phyloP scores from a whole-genome alignment of 108 stramenopile genomes.

The Schizochytrium sp. region DNA sequence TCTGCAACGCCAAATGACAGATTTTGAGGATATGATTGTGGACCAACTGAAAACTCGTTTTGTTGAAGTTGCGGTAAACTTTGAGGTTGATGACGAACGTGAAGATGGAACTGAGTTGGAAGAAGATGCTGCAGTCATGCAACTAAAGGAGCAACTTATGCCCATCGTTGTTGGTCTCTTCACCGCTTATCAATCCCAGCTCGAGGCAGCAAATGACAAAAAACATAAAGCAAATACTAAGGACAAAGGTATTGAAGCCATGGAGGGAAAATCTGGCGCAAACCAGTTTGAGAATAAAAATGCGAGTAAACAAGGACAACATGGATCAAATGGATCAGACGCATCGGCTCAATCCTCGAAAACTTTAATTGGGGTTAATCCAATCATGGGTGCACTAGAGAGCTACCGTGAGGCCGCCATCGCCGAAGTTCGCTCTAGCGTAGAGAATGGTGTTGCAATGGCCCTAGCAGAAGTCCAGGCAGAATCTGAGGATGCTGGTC shows the following conservation, averaged over 20 bases:
- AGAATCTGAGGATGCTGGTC: neutral
- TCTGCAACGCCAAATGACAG: conserved; percentile 45
- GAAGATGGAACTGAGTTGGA: conserved; percentile 5
- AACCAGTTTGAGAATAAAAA: too few species aligned
- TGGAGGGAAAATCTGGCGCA: too few species aligned
- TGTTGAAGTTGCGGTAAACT: conserved; percentile 23
- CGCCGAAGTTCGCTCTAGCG: conserved; percentile 28
- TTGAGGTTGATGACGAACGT: neutral
- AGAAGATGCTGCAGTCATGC: neutral
- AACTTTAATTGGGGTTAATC: neutral
- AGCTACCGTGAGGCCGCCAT: conserved; percentile 2
- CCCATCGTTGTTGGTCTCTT: conserved; percentile 14
- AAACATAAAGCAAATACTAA: too few species aligned
- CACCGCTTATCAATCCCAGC: conserved; percentile 1
- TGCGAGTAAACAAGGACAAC: too few species aligned
- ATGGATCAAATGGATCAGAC: too few species aligned
- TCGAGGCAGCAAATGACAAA: neutral
- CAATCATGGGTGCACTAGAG: conserved; percentile 30
- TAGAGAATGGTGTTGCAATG: neutral
- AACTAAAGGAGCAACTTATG: neutral
- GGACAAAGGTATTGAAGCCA: too few species aligned
- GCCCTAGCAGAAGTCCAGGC: conserved; percentile 50
- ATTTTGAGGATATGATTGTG: conserved; percentile 48
- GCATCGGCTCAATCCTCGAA: too few species aligned
- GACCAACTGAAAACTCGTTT: conserved; percentile 12